Conservation (phyloP, 1,139 yeast species). For the Taphrina wiesneri region DNA sequence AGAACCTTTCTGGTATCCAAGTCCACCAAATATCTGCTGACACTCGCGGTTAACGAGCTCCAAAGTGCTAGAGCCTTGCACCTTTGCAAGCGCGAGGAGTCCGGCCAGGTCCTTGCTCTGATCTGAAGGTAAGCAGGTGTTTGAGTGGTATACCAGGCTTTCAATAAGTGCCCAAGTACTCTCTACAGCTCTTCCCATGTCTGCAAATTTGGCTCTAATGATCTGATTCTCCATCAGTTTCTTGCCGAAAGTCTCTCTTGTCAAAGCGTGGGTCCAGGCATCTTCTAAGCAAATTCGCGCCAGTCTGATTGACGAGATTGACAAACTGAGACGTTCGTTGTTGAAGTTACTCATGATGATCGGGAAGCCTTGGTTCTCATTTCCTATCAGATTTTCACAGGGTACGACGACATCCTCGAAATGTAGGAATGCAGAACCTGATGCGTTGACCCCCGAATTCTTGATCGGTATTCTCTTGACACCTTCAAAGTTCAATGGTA, state of each 20-base stretch:
- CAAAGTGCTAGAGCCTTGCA: constrained; percentile 49
- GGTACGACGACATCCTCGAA: constrained; percentile 53
- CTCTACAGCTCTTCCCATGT: constrained; percentile 50
- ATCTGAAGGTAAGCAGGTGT: constrained; percentile 40
- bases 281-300: constrained; percentile 51
- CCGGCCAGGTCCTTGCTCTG: constrained; percentile 48
- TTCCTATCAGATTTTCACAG: constrained; percentile 50
- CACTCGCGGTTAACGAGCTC: constrained; percentile 52
- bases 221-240: constrained; percentile 50
- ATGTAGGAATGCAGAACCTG: constrained; percentile 49
- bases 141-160: constrained; percentile 47
- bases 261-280: constrained; percentile 47
- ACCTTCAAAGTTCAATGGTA: constrained; percentile 49
- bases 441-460: constrained; percentile 50
- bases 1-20: constrained; percentile 52
- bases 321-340: constrained; percentile 51
- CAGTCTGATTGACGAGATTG: constrained; percentile 49
- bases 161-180: constrained; percentile 49
- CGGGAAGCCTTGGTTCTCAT: constrained; percentile 51
- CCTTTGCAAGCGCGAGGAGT: constrained; percentile 52
- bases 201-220: constrained; percentile 51
- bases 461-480: constrained; percentile 44
- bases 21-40: constrained; percentile 52
- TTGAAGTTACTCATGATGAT: constrained; percentile 52
- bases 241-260: constrained; percentile 51